A percentile compares a stretch with the other conserved stretches of the same genome.
These are phyloP conservation scores for Forsythia viridissima DNA, from an alignment of 257 asterid species.

Conservation along the genomic window DNA sequence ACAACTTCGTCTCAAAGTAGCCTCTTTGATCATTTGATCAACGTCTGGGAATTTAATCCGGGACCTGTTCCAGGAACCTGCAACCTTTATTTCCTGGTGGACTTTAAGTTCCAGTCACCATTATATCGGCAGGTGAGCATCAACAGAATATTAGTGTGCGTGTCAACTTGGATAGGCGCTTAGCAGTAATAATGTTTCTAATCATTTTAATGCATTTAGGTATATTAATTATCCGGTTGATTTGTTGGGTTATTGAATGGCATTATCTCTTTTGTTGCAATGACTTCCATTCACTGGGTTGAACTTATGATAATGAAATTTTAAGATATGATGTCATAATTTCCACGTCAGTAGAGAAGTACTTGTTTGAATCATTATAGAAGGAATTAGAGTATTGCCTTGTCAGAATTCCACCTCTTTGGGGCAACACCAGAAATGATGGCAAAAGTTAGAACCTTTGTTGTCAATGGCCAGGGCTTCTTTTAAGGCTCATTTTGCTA, in stretches of 20 bases:
- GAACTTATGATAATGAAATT: not conserved
- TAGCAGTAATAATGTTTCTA: not conserved
- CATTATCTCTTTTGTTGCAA: not conserved
- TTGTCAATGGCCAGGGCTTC: not conserved
- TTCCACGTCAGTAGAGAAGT: not conserved
- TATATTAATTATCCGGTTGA: not conserved
- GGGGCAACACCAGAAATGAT: not conserved
- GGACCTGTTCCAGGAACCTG: constrained; percentile 91
- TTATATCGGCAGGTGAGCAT: constrained; percentile 66
- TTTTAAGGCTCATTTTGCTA: not conserved
- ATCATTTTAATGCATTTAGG: too few relatives aligned
- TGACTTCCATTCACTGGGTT: not conserved
- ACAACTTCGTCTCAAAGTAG: constrained; percentile 71
- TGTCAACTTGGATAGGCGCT: not conserved
- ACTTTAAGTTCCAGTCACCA: constrained; percentile 91
- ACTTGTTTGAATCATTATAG: not conserved
- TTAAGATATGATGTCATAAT: not conserved
- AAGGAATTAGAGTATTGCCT: not conserved
- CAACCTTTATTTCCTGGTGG: constrained; percentile 75
- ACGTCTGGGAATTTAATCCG: constrained; percentile 87
- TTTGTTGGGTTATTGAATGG: not conserved
- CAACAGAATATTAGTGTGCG: not conserved
- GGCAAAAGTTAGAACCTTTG: not conserved
- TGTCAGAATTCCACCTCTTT: not conserved
- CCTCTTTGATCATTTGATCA: constrained; percentile 91